These are phyloP conservation scores for Komagataella populi DNA, from an alignment of 805 yeast species.

Conservation along the genomic window DNA sequence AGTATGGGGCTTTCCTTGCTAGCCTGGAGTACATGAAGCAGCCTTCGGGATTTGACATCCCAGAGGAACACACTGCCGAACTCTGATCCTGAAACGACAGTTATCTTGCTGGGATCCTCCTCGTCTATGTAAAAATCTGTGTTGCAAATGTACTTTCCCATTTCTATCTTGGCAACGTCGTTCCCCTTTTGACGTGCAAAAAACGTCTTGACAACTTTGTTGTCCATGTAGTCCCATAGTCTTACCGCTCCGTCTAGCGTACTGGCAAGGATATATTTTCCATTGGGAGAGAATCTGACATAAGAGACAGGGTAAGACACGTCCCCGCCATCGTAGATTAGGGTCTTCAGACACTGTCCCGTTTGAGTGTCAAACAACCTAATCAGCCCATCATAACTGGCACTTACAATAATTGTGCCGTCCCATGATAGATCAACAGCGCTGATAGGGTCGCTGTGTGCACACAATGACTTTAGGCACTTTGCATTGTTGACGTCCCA, in stretches of 20 bases:
- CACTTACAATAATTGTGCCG: slow-evolving; percentile 72
- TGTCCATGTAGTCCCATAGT: slow-evolving; percentile 79
- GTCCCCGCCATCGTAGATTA: slow-evolving; percentile 65
- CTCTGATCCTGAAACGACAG: slow-evolving; percentile 52
- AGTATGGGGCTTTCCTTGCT: slow-evolving; percentile 18
- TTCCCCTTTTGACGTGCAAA: slow-evolving; percentile 2
- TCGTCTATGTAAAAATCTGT: slow-evolving; percentile 32
- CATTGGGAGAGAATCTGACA: slow-evolving; percentile 69
- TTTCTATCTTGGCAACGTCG: slow-evolving; percentile 1
- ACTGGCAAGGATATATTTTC: slow-evolving; percentile 62
- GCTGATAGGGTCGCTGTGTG: slow-evolving; percentile 86
- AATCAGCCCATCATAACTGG: slow-evolving; percentile 84
- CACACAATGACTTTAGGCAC: slow-evolving; percentile 68
- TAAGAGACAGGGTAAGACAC: slow-evolving; percentile 68
- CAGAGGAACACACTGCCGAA: slow-evolving; percentile 39
- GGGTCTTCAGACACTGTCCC: slow-evolving; percentile 85
- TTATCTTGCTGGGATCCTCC: slow-evolving; percentile 3
- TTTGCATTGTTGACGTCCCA: slow-evolving; percentile 76
- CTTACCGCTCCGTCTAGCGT: slow-evolving; percentile 70
- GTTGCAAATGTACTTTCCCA: slow-evolving; percentile 39
- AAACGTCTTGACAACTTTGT: slow-evolving; percentile 63
- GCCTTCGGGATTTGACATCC: slow-evolving; percentile 50
- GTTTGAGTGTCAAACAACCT: slow-evolving; percentile 78
- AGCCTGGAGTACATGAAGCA: slow-evolving; percentile 15
- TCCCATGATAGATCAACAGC: slow-evolving; percentile 63